Conservation (phyloP, 2,329 filamentous ascomycete species). For the Blastomyces percursus region DNA sequence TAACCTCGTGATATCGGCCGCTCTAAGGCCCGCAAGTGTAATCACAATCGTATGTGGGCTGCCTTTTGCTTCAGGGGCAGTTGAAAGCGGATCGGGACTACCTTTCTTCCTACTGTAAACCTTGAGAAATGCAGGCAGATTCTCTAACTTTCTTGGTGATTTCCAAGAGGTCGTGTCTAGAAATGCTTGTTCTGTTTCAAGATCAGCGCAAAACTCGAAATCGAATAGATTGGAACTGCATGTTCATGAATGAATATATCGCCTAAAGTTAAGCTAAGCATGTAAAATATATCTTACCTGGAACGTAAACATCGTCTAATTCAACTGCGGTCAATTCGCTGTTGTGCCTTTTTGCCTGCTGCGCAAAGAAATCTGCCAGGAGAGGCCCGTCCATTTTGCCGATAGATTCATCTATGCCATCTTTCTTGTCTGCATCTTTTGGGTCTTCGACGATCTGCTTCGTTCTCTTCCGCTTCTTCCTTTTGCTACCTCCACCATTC, state of each 20-base stretch:
- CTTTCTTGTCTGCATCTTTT: conserved; percentile 47
- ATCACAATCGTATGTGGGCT: conserved; percentile 80
- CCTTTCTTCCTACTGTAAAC: conserved; percentile 43
- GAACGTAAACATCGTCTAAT: conserved; percentile 67
- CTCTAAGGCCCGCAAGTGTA: conserved; percentile 71
- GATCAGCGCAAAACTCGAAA: neutral
- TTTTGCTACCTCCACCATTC: conserved; percentile 19
- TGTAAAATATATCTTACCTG: conserved; percentile 44
- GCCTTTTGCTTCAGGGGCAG: conserved; percentile 57
- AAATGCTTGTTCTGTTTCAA: conserved; percentile 54
- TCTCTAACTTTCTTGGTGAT: conserved; percentile 54
- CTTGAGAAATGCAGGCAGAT: conserved; percentile 71
- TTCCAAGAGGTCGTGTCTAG: conserved; percentile 68
- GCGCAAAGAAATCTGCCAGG: conserved; percentile 73
- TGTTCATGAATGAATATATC: neutral
- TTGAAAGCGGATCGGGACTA: conserved; percentile 42
- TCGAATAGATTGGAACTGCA: neutral
- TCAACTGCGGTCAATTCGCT: conserved; percentile 73
- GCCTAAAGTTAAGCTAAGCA: neutral
- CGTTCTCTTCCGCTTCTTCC: conserved; percentile 17
- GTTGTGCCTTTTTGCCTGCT: conserved; percentile 66
- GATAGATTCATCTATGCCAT: conserved; percentile 69
- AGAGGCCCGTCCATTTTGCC: conserved; percentile 71
- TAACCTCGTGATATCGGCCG: conserved; percentile 70
- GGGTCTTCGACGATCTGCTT: conserved; percentile 19